Percentiles rank a stretch among this genome's conserved stretches.
phyloP scores from a whole-genome alignment of 495 filamentous ascomycete genomes.

The Aspergillus incahuasiensis region DNA sequence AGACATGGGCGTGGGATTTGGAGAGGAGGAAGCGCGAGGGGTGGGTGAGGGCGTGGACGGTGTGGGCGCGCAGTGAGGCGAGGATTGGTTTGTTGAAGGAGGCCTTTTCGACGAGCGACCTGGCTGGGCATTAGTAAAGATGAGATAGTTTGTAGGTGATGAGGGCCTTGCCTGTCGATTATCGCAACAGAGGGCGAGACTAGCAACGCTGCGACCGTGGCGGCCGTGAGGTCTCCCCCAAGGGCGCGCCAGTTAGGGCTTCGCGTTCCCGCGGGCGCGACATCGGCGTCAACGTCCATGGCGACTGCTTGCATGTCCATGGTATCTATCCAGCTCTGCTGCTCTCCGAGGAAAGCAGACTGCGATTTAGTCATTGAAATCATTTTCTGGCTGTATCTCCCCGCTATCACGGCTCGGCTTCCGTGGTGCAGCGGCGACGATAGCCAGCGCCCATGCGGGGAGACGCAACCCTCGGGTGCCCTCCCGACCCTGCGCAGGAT shows the following conservation, averaged over 20 bases:
- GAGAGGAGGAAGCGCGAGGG: constrained; percentile 68
- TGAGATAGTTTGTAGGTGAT: too few species aligned
- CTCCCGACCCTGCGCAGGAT: background rate
- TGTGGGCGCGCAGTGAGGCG: background rate
- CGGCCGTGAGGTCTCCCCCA: constrained; percentile 26
- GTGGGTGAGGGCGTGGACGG: constrained; percentile 50
- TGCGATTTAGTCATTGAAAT: background rate
- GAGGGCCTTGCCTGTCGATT: constrained; percentile 50
- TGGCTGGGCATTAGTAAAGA: background rate
- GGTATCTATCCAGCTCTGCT: background rate
- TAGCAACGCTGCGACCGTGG: constrained; percentile 35
- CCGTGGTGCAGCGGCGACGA: background rate
- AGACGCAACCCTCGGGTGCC: background rate
- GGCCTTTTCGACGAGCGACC: background rate
- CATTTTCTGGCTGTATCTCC: background rate
- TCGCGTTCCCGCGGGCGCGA: too few species aligned
- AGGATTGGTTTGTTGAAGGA: background rate
- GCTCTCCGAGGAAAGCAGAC: background rate
- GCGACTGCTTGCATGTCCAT: too few species aligned
- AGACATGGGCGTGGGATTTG: constrained; percentile 74
- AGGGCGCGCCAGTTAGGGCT: background rate
- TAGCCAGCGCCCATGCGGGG: background rate
- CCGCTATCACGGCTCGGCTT: background rate
- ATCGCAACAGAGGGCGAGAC: constrained; percentile 40
- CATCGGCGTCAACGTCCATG: too few species aligned